Base-by-base conservation (phyloP, 1,139 yeast genomes). In the Diutina rugosa region DNA sequence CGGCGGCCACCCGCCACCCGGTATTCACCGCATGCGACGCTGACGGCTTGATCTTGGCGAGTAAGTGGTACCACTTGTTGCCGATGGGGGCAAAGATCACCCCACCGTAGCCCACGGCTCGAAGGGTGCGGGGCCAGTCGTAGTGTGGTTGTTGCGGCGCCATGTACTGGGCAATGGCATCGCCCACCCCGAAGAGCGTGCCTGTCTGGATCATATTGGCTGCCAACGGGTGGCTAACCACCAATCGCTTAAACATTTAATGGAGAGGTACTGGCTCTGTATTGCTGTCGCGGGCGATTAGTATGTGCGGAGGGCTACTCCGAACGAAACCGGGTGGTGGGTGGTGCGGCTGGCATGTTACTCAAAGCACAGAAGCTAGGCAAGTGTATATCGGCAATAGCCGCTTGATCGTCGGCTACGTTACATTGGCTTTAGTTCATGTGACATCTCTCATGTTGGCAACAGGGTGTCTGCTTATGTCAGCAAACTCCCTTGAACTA, bases 1-100 rank as follows among this genome's bases (percentile, higher is more conserved):
- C 98, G 5, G 78, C 76, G 0, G 78, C 78, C 14, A 87, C 90
- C 56, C 88, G 69, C 2, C 76, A 64, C 0, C 74, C 44, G 0
- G 80, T 72, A 60, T 71, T 67, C 6, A 47, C 38, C n/a, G 10
- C 32, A 5, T 30, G 30, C 8, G 41, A 32, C 16, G 28, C 8
- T 10, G 54, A 10, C 6, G 47, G 47, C 9, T 62, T 61, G 14
- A 72, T 58, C 18, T 57, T 60, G 26, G 67, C 65, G 29, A 76
- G 61, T 8, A 69, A 56, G 58, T 67, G 69, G 62, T 73, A 75
- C 79, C 80, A 76, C 56, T 63, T 69, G 57, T 70, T 74, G 5
- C 73, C 80, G 29, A 76, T 59, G 1, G 79, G 79, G 1, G 78
- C 79, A 62, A 74, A 75, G 29, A 74, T 62, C 1, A 73, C 35